Evolutionary conservation across 176 grass and related monocot genomes (phyloP), one percentile per base, ranked within the genome.

Genomic region (Cymbopogon citratus): DNA sequence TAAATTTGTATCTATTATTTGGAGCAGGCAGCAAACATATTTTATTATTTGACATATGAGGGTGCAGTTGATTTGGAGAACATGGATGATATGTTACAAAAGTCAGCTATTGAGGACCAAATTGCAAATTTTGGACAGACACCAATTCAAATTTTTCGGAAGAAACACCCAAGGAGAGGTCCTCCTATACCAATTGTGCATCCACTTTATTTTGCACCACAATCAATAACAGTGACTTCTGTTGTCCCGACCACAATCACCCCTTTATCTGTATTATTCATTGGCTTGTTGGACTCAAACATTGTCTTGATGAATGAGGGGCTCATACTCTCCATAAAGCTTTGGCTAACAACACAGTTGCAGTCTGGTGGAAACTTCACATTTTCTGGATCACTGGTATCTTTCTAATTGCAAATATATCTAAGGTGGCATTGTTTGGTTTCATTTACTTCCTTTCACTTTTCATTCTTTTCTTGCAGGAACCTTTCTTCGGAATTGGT

Each of bases 41-140:
- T 98, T 81, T 98, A 98, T 82, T 98, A 98, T 85, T 81, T 98
- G 71, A 98, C 95, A 45, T 98, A 98, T 69, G 95, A 98, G 74
- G 92, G 92, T 63, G 95, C 95, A 27, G 92, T 98, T 75, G 95
- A 98, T 89, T 74, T 98, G 87, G 95, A 98, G 85, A 93, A 98
- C 73, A 98, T 98, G 95, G 95, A 98, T 86, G 92, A 98, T 84
- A 84, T 95, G 79, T 79, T 98, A 63, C 95, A 98, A 39, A 98
- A 98, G 77, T 93, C 92, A 76, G 90, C 95, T 81, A 98, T 98
- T 76, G 95, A 98, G 82, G 95, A 98, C 54, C 95, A 98, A 80
- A 98, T 98, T 91, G 95, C 95, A 76, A 98, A 98, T 89, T 98
- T 98, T 84, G 95, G 95, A 46, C 95, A 98, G 74, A 95, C 95